Evolutionary conservation across 139 green algal genomes (phyloP), one percentile per base, ranked within the genome.

Genomic region (Klebsormidium nitens): DNA sequence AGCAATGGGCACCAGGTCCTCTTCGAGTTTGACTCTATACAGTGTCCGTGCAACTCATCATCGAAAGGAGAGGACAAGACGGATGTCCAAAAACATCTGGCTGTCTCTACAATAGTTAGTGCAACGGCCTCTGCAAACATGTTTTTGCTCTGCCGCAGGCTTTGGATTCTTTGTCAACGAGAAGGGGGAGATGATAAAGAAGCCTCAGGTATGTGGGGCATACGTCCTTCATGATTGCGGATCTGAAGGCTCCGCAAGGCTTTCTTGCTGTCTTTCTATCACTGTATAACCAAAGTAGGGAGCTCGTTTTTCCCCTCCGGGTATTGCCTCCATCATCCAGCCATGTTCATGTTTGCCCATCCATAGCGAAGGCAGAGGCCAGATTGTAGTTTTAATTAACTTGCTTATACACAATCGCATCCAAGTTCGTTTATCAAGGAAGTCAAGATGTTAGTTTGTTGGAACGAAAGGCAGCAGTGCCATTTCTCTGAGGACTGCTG

Each of bases 171-270:
- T 34, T 28, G 52, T 79, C n/a, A 52, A 73, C 34, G 29, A 61
- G 23, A 6, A 66, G 5, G 74, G 74, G 36, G 37, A 34, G 3
- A 69, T 81, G 73, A 38, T 82, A 17, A 81, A 81, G 73, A 81
- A 81, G 60, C 74, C 74, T 11, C 74, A 81, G 38, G 73, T 44
- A 6, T 26, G 46, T 28, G 23, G 14, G 56, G 59, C n/a, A n/a
- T n/a, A n/a, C n/a, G n/a, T n/a, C n/a, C n/a, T n/a, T n/a, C n/a
- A n/a, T n/a, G n/a, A n/a, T n/a, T n/a, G n/a, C n/a, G n/a, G n/a
- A n/a, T n/a, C n/a, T n/a, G n/a, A n/a, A n/a, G n/a, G n/a, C n/a
- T n/a, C n/a, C n/a, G n/a, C n/a, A n/a, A n/a, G n/a, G n/a, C n/a
- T n/a, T n/a, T n/a, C n/a, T n/a, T n/a, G n/a, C n/a, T n/a, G n/a